Percentiles rank a stretch among this genome's conserved stretches.
phyloP scores from a whole-genome alignment of 2,329 filamentous ascomycete genomes.

The Elsinoe arachidis region DNA sequence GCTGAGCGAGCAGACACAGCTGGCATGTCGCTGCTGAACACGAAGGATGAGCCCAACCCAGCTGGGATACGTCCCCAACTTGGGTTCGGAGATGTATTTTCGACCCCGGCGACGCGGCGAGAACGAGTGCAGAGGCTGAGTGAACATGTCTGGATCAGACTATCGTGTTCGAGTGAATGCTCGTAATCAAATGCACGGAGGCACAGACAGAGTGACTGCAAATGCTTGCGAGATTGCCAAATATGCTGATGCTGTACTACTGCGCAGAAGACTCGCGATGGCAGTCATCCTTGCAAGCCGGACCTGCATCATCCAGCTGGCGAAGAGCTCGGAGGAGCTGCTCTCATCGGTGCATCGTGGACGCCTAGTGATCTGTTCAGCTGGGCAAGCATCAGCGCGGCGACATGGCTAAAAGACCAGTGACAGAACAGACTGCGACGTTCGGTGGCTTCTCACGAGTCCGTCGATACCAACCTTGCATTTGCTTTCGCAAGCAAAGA shows the following conservation, averaged over 20 bases:
- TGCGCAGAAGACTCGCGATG: no score
- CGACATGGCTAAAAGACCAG: no score
- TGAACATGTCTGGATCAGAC: not conserved
- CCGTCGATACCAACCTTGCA: no score
- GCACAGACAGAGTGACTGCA: not conserved
- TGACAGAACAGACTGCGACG: no score
- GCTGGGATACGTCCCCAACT: not conserved
- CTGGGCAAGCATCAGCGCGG: no score
- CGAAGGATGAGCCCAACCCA: not conserved
- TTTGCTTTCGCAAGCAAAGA: no score
- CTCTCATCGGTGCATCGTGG: no score
- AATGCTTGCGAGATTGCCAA: no score
- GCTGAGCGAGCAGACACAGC: conserved; percentile 5
- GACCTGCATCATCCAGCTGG: not conserved
- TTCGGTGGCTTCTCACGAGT: no score
- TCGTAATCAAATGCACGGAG: not conserved
- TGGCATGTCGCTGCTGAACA: not conserved
- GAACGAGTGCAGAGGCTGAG: conserved; percentile 8
- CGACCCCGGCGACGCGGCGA: not conserved
- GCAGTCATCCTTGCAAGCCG: not conserved
- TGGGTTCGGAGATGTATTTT: not conserved
- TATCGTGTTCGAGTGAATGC: not conserved
- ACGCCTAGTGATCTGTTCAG: no score
- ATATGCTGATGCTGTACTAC: no score
- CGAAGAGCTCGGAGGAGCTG: no score